Evolutionary conservation across 2,329 filamentous ascomycete species (phyloP).

Genomic region (Xylaria arbuscula): DNA sequence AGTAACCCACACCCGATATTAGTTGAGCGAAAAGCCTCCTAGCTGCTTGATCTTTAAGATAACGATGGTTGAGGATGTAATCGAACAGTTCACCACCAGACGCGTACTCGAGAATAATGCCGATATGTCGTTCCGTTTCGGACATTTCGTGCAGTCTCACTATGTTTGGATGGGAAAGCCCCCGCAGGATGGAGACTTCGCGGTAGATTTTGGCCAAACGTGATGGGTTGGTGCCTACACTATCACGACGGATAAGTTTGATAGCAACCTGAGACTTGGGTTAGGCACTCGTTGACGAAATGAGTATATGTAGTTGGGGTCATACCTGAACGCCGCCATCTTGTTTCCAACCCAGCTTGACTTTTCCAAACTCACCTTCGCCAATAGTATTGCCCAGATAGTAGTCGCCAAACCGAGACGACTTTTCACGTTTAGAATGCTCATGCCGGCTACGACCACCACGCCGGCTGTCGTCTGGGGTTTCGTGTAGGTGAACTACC

Average conservation of each 20-base stretch:
- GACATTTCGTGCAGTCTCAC: constrained; percentile 98
- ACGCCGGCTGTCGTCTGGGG: constrained; percentile 59
- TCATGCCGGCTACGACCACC: constrained; percentile 69
- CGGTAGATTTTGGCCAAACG: constrained; percentile 96
- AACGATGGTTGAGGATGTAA: constrained; percentile 96
- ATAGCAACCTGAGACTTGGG: constrained; percentile 78
- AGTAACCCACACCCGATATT: constrained; percentile 94
- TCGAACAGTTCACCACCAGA: constrained; percentile 98
- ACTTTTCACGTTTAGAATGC: constrained; percentile 72
- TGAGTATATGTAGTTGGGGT: not conserved
- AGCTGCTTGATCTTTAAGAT: constrained; percentile 92
- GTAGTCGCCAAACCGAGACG: constrained; percentile 93
- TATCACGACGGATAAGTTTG: constrained; percentile 92
- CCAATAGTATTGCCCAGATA: constrained; percentile 95
- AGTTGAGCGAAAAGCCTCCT: constrained; percentile 93
- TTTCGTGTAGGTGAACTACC: constrained; percentile 57
- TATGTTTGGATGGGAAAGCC: constrained; percentile 94
- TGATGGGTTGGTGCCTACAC: constrained; percentile 86
- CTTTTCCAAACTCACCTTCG: constrained; percentile 98
- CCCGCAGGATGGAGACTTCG: constrained; percentile 90
- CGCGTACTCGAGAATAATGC: constrained; percentile 97
- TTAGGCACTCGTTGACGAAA: constrained; percentile 28
- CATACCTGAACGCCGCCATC: constrained; percentile 85
- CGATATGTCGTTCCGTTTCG: constrained; percentile 95
- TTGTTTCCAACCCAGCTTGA: constrained; percentile 98